Evolutionary conservation across 352 stramenopile species (phyloP), one percentile per base, ranked within the genome.

Genomic region (Pythium aquatile): DNA sequence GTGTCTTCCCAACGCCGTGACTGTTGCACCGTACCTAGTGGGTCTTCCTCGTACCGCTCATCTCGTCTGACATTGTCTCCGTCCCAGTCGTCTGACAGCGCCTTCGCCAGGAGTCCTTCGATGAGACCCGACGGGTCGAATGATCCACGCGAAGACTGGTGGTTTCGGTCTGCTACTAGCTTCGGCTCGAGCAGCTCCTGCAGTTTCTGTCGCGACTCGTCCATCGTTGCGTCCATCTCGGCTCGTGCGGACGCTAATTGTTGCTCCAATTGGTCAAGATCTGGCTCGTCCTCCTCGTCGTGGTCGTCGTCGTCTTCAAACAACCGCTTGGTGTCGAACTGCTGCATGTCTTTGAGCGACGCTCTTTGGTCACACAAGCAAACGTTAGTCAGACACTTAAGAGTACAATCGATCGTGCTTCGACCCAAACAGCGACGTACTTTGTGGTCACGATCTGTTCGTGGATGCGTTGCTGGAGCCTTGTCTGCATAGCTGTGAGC

Each of bases 401-500:
- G 20, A 35, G 35, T 24, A 33, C 17, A 28, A 5, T 37, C 6
- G 20, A 24, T 24, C 20, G 20, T 24, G 20, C 20, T 24, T 37
- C 32, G 10, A 37, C 32, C 6, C 32, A 37, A 6, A 10, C 32
- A 37, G 35, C 35, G 16, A 51, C 65, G 42, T 72, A 88, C 79
- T 73, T 88, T 1, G 79, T 88, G 26, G 58, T 53, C 2, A 76
- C 68, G 5, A 87, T 74, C 56, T 89, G 78, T 2, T 70, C 51
- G 47, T 77, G 74, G 29, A 89, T 84, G 9, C 78, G 69, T 14
- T 54, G 60, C 28, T 75, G 33, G 49, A 87, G 72, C 52, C 66
- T 60, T 28, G 63, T 57, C 54, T 81, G 82, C 61, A 87, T 71
- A 0, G 40, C 55, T 40, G 74, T 61, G 24, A 89, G 65, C 9